Base-by-base conservation (phyloP, 2,329 filamentous ascomycete genomes). In the Pseudocercospora cruenta region DNA sequence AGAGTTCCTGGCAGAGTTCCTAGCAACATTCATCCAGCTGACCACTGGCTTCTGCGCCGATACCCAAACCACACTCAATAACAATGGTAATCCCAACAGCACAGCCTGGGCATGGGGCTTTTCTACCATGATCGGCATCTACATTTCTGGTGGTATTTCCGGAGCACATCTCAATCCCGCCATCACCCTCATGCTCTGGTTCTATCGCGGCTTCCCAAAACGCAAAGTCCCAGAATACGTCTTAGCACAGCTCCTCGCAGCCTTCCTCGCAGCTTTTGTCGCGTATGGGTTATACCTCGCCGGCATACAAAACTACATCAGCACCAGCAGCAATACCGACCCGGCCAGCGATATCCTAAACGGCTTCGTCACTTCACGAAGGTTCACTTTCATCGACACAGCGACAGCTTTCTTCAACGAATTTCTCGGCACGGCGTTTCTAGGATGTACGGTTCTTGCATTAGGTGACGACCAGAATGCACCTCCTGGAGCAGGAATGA, bases 1-100 rank as follows among this genome's bases (percentile, higher is more conserved):
- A 10, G 84, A 87, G 71, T 82, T 83, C 28, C 77, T 86, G 1
- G 85, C 84, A 1, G 85, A 87, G 68, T 79, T 83, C 1, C 78
- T 87, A 8, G 84, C 80, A 2, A 83, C 84, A 65, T 64, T 75
- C 12, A 64, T 76, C 0, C 69, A 75, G 47, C 58, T 74, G 0
- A 73, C 70, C 6, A 78, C 86, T 22, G 85, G 84, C 5, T 82
- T 87, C 66, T 82, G 79, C 58, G 81, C 81, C 12, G 82, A 86
- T 63, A 76, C 86, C 1, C 79, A 80, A 1, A 80, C 84, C 31
- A 81, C 81, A 1, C 63, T 72, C 16, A 67, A 65, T 33, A 58
- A 65, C n/a, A 66, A 62, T 7, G 63, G 58, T 1, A 84, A 82
- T 33, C 81, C 81, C 3, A 79, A 80, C 67, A 80, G 81, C 9